Evolutionary conservation across 371 early-diverging fungal genomes (phyloP).

Genomic region (Rhizopus microsporus): DNA sequence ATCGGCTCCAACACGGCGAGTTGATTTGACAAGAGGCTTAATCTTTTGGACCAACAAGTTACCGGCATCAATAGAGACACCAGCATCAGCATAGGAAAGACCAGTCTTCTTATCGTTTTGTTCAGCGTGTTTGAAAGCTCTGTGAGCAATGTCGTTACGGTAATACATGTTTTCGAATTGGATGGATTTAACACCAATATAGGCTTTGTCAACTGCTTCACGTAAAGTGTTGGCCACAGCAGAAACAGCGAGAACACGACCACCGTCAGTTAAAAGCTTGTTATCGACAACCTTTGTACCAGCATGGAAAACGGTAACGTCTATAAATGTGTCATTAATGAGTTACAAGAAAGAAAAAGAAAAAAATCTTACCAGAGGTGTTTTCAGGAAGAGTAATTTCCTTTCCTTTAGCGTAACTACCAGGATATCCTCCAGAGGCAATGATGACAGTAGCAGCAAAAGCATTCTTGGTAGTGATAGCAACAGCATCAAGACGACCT

Average conservation of each 20-base stretch:
- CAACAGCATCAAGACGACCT: slow-evolving; percentile 89
- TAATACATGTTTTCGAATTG: slow-evolving; percentile 84
- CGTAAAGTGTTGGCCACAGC: slow-evolving; percentile 74
- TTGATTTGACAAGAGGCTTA: slow-evolving; percentile 92
- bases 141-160: slow-evolving; percentile 92
- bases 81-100: slow-evolving; percentile 91
- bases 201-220: slow-evolving; percentile 77
- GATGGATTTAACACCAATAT: slow-evolving; percentile 67
- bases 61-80: slow-evolving; percentile 95
- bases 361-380: slow-evolving; percentile 11
- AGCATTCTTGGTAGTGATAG: slow-evolving; percentile 68
- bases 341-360: neutral
- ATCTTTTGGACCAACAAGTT: slow-evolving; percentile 93
- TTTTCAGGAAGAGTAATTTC: slow-evolving; percentile 64
- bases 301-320: slow-evolving; percentile 88
- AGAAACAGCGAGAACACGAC: slow-evolving; percentile 93
- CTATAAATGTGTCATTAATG: slow-evolving; percentile 24
- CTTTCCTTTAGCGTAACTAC: slow-evolving; percentile 80
- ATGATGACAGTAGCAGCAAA: slow-evolving; percentile 90
- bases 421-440: slow-evolving; percentile 94
- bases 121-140: slow-evolving; percentile 65
- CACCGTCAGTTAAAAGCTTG: slow-evolving; percentile 86
- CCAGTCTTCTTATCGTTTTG: slow-evolving; percentile 44
- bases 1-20: slow-evolving; percentile 89
- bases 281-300: slow-evolving; percentile 70